Evolutionary conservation across 164 flowering plant genomes (phyloP).

Genomic region (Berberis thunbergii): DNA sequence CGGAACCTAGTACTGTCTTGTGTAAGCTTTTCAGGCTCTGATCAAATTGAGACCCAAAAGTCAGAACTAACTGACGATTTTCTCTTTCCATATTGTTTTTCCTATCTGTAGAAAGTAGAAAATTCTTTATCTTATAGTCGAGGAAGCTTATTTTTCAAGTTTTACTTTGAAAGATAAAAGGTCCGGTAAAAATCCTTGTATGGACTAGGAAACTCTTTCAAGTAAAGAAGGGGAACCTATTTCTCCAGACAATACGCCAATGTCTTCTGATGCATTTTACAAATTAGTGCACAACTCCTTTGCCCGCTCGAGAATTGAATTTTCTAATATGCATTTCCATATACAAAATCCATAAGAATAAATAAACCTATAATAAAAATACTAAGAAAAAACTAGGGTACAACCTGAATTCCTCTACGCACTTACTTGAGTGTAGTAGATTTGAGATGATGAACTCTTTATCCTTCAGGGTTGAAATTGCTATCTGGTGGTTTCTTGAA

Average conservation of each 20-base stretch:
- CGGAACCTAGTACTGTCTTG: slow-evolving; percentile 44
- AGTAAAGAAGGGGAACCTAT: slow-evolving; percentile 32
- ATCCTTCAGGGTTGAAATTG: slow-evolving; percentile 41
- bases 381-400: too few relatives aligned
- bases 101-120: slow-evolving; percentile 30
- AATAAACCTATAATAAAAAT: too few relatives aligned
- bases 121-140: not conserved
- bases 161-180: too few relatives aligned
- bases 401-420: too few relatives aligned
- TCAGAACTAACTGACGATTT: slow-evolving; percentile 47
- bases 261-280: slow-evolving; percentile 66
- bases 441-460: slow-evolving; percentile 63
- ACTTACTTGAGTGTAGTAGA: slow-evolving; percentile 19
- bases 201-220: too few relatives aligned
- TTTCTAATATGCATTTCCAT: slow-evolving; percentile 35
- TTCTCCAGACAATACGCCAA: slow-evolving; percentile 34
- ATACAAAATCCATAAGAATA: too few relatives aligned
- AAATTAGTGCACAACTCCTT: slow-evolving; percentile 53
- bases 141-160: too few relatives aligned
- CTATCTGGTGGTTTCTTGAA: slow-evolving; percentile 46
- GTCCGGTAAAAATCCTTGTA: too few relatives aligned
- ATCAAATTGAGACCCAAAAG: slow-evolving; percentile 70
- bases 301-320: slow-evolving; percentile 45
- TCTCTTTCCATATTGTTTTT: slow-evolving; percentile 57
- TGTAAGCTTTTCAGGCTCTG: slow-evolving; percentile 56